Evolutionary conservation across 257 asterid genomes (phyloP).

Genomic region (Penstemon davidsonii): DNA sequence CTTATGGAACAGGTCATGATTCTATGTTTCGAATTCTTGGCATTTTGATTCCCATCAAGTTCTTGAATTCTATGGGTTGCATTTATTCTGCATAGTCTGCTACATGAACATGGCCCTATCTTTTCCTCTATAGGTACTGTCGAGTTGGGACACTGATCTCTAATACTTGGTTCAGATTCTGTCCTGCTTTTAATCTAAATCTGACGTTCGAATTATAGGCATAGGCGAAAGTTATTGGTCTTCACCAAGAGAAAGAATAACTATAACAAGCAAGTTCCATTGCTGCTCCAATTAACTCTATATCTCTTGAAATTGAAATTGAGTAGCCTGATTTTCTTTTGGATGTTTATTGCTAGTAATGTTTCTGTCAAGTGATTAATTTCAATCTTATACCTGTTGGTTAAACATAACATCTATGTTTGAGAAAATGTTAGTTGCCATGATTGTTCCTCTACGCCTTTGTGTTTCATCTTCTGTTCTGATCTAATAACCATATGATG

Average conservation of each 20-base stretch:
- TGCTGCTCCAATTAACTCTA: neutral
- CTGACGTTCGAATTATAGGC: neutral
- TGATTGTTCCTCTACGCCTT: no score
- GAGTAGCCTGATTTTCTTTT: neutral
- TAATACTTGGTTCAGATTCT: slow-evolving; percentile 12
- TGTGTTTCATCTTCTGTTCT: slow-evolving; percentile 13
- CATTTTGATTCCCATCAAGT: slow-evolving; percentile 4
- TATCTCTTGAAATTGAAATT: slow-evolving; percentile 9
- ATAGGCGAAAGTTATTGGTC: neutral
- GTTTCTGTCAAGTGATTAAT: neutral
- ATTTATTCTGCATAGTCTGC: slow-evolving; percentile 16
- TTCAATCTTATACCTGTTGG: neutral
- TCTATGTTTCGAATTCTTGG: neutral
- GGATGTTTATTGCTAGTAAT: slow-evolving; percentile 1
- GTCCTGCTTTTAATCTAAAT: slow-evolving; percentile 3
- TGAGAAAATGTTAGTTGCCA: no score
- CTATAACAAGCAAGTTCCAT: neutral
- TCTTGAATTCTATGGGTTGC: neutral
- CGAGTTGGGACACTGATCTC: slow-evolving; percentile 13
- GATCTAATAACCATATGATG: neutral
- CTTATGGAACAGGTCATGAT: slow-evolving; percentile 88
- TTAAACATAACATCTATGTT: slow-evolving; percentile 9
- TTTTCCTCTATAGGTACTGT: neutral
- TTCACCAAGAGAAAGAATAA: neutral
- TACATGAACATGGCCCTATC: neutral